Conservation (phyloP, 179 eudicot genomes). For the Amaranthus tricolor region DNA sequence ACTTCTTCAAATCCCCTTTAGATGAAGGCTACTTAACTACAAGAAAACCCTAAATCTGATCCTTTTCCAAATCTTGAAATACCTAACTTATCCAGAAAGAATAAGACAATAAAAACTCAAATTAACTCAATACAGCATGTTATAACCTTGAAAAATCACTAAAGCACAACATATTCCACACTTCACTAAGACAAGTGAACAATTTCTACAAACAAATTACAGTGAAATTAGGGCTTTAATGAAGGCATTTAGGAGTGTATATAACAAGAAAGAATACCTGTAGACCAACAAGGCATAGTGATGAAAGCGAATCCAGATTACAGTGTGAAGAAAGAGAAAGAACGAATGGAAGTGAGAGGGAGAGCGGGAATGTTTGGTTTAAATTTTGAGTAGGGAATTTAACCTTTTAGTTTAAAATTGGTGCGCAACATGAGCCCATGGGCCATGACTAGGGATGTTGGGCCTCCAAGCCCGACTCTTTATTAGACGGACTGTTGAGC, state of each 20-base stretch:
- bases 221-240: neutral
- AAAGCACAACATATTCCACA: neutral
- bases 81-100: neutral
- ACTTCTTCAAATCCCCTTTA: too few relatives aligned
- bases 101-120: neutral
- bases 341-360: neutral
- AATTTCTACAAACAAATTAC: neutral
- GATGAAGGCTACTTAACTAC: too few relatives aligned
- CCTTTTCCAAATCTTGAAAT: neutral
- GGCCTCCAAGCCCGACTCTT: too few relatives aligned
- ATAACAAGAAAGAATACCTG: neutral
- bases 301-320: neutral
- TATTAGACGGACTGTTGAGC: too few relatives aligned
- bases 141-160: neutral
- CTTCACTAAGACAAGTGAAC: neutral
- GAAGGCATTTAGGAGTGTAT: neutral
- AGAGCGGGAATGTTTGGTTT: conserved; percentile 12
- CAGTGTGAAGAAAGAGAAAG: neutral
- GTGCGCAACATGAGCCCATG: too few relatives aligned
- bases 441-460: too few relatives aligned
- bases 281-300: neutral
- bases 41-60: neutral
- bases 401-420: too few relatives aligned
- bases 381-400: conserved; percentile 7
- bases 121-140: neutral